These are phyloP conservation scores for Ceriops tagal DNA, from an alignment of 345 rosid genomes.

Conservation along the genomic window DNA sequence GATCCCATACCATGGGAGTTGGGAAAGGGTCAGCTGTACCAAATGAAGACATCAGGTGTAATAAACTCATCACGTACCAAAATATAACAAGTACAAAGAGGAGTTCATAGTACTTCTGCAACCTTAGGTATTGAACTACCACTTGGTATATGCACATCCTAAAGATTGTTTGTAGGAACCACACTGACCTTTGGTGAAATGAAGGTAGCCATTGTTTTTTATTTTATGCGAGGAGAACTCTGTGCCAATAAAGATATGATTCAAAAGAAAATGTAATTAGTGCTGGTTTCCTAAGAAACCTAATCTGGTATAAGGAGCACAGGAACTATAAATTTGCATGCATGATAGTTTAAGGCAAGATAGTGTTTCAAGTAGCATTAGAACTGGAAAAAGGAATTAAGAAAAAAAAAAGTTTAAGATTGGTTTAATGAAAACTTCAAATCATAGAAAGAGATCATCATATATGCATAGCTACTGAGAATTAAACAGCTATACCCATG, in stretches of 20 bases:
- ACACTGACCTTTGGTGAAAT: conserved; percentile 52
- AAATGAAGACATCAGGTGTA: background rate
- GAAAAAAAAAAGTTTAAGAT: background rate
- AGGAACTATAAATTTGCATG: background rate
- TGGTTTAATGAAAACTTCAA: background rate
- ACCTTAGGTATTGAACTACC: background rate
- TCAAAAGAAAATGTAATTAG: conserved; percentile 10
- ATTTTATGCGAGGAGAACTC: conserved; percentile 39
- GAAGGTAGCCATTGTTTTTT: conserved; percentile 45
- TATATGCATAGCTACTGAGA: background rate
- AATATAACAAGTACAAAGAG: background rate
- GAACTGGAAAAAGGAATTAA: background rate
- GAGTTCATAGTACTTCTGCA: background rate
- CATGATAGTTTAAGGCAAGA: background rate
- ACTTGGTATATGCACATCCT: background rate
- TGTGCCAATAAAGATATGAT: conserved; percentile 32
- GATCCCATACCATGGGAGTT: too few relatives aligned
- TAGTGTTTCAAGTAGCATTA: background rate
- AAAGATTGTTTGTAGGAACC: conserved; percentile 12
- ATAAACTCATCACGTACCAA: background rate
- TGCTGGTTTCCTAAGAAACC: conserved; percentile 8
- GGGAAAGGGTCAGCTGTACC: background rate
- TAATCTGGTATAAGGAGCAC: background rate
- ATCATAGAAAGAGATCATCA: background rate
- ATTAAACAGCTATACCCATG: background rate